phyloP scores from a whole-genome alignment of 2,329 filamentous ascomycete genomes.

The Colletotrichum salicis region DNA sequence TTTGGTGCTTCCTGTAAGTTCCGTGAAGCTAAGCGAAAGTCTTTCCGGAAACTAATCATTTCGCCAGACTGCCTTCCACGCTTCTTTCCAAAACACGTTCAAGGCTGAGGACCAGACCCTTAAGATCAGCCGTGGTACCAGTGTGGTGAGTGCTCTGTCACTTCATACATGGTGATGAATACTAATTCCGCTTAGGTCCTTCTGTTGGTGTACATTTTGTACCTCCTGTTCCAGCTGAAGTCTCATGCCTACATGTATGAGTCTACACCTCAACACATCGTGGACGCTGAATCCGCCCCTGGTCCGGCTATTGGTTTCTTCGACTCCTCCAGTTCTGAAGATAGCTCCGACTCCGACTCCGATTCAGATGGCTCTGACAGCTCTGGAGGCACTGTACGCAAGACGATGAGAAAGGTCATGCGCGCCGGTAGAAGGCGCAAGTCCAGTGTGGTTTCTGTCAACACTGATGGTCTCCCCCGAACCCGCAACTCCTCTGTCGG shows the following conservation, averaged over 20 bases:
- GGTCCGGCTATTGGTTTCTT: slow-evolving; percentile 86
- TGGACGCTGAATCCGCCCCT: slow-evolving; percentile 89
- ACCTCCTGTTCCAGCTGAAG: slow-evolving; percentile 90
- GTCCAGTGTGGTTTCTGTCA: slow-evolving; percentile 77
- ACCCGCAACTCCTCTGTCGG: slow-evolving; percentile 56
- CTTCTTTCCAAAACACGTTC: slow-evolving; percentile 75
- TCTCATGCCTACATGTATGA: slow-evolving; percentile 93
- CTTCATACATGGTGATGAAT: slow-evolving; percentile 3
- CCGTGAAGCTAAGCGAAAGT: neutral
- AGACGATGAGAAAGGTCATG: slow-evolving; percentile 80
- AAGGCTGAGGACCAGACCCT: slow-evolving; percentile 77
- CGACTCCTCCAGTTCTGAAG: slow-evolving; percentile 72
- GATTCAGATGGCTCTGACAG: slow-evolving; percentile 74
- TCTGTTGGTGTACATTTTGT: slow-evolving; percentile 83
- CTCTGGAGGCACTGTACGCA: slow-evolving; percentile 73
- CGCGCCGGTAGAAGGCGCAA: slow-evolving; percentile 78
- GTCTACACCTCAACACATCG: slow-evolving; percentile 90
- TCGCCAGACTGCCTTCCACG: slow-evolving; percentile 84
- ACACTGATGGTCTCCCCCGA: slow-evolving; percentile 53
- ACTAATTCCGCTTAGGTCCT: slow-evolving; percentile 65
- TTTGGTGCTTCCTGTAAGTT: slow-evolving; percentile 79
- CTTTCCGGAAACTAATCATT: slow-evolving; percentile 44
- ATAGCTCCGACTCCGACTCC: slow-evolving; percentile 68
- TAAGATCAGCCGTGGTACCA: slow-evolving; percentile 89
- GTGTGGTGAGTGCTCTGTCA: slow-evolving; percentile 69